Evolutionary conservation across 2,329 filamentous ascomycete species (phyloP).

Genomic region (Geosmithia putterillii): DNA sequence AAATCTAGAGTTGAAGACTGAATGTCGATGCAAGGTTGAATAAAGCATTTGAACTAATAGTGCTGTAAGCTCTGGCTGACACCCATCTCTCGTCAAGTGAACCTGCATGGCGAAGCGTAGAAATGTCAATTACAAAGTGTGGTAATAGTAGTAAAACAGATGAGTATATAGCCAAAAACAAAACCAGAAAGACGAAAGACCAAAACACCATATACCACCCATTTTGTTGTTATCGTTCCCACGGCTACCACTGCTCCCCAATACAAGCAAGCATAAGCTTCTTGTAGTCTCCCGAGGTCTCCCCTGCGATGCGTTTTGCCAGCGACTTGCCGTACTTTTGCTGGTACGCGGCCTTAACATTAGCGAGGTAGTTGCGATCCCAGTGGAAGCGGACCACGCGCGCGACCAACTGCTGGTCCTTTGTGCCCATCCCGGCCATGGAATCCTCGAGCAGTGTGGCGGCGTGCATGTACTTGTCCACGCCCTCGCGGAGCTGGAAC

Average conservation of each 20-base stretch:
- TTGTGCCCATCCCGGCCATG: slow-evolving; percentile 81
- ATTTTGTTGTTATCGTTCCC: neutral
- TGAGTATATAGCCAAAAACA: too few relatives aligned
- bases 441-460: slow-evolving; percentile 71
- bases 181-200: too few relatives aligned
- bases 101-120: too few relatives aligned
- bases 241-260: slow-evolving; percentile 24
- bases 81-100: too few relatives aligned
- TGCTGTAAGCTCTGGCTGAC: too few relatives aligned
- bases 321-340: slow-evolving; percentile 58
- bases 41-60: too few relatives aligned
- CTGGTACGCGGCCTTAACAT: slow-evolving; percentile 68
- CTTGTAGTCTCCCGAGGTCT: slow-evolving; percentile 79
- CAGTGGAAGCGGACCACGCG: slow-evolving; percentile 76
- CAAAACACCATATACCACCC: neutral
- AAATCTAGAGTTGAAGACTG: too few relatives aligned
- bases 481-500: slow-evolving; percentile 63
- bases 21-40: too few relatives aligned
- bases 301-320: slow-evolving; percentile 57
- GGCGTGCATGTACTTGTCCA: slow-evolving; percentile 75
- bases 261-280: slow-evolving; percentile 61
- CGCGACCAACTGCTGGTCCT: slow-evolving; percentile 66
- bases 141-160: too few relatives aligned
- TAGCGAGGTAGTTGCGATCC: slow-evolving; percentile 61
- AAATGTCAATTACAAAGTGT: too few relatives aligned